Conservation (phyloP, 148 eudicot species). For the Camellia lanceoleosa region DNA sequence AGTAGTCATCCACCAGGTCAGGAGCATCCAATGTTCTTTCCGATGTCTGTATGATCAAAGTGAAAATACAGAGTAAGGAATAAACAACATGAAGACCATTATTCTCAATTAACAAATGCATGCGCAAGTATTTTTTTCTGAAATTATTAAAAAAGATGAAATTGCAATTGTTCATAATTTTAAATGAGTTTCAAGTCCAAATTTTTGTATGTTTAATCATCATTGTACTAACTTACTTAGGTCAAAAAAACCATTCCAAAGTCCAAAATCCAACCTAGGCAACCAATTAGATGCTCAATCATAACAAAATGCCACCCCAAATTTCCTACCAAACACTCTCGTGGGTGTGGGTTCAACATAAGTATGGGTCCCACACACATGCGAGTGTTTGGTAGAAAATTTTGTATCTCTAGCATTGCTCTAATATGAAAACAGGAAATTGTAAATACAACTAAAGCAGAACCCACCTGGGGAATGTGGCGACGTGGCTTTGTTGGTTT, state of each 20-base stretch:
- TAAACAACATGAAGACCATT: background rate
- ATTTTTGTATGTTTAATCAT: too few species aligned
- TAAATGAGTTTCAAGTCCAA: too few species aligned
- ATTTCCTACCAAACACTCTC: too few species aligned
- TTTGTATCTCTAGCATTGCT: too few species aligned
- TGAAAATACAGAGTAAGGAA: background rate
- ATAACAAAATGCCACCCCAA: too few species aligned
- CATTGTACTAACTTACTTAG: background rate
- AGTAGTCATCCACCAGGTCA: constrained; percentile 82
- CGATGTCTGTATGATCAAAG: constrained; percentile 51
- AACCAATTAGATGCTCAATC: background rate
- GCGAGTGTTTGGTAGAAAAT: too few species aligned
- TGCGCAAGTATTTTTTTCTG: background rate
- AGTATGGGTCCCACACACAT: too few species aligned
- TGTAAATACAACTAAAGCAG: background rate
- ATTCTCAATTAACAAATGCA: background rate
- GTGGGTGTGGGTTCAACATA: too few species aligned
- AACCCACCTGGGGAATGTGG: constrained; percentile 80
- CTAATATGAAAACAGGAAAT: background rate
- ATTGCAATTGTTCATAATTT: too few species aligned
- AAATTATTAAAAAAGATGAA: background rate
- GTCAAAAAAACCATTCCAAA: background rate
- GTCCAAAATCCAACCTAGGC: background rate
- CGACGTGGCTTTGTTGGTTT: constrained; percentile 68
- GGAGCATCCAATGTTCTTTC: constrained; percentile 95